These are phyloP conservation scores for Verticillium isaacii DNA, from an alignment of 2,329 filamentous ascomycete species.

Conservation along the genomic window DNA sequence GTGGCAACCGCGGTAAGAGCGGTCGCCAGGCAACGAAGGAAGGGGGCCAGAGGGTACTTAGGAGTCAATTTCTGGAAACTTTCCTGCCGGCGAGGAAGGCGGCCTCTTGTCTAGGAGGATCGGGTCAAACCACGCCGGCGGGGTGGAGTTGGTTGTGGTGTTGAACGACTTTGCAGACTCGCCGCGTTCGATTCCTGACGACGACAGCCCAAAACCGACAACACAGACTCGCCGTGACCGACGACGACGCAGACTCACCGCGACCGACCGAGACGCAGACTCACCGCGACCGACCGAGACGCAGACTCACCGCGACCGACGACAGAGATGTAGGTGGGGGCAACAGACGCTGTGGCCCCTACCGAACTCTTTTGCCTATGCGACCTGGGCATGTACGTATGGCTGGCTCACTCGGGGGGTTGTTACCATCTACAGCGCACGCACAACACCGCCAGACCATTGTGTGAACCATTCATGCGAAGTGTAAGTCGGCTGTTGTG, in stretches of 20 bases:
- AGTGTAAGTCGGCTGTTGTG: not conserved
- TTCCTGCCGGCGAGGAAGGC: not conserved
- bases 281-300: not conserved
- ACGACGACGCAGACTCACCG: not conserved
- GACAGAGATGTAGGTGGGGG: not conserved
- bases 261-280: not conserved
- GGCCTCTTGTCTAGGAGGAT: not conserved
- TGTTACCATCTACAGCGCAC: too few species aligned
- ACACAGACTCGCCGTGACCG: not conserved
- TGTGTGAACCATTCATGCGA: not conserved
- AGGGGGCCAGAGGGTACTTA: not conserved
- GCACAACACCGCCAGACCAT: too few species aligned
- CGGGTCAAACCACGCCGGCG: not conserved
- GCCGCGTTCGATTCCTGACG: not conserved
- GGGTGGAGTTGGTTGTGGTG: not conserved
- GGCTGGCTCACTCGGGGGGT: too few species aligned
- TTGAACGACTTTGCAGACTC: not conserved
- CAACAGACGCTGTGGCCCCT: not conserved
- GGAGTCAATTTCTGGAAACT: not conserved
- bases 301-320: too few species aligned
- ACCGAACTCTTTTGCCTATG: not conserved
- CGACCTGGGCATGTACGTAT: too few species aligned
- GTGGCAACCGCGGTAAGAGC: not conserved
- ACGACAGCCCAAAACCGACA: not conserved
- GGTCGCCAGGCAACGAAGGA: not conserved